Base-by-base conservation (phyloP, 2,329 filamentous ascomycete genomes). In the Hypoxylon sp. region DNA sequence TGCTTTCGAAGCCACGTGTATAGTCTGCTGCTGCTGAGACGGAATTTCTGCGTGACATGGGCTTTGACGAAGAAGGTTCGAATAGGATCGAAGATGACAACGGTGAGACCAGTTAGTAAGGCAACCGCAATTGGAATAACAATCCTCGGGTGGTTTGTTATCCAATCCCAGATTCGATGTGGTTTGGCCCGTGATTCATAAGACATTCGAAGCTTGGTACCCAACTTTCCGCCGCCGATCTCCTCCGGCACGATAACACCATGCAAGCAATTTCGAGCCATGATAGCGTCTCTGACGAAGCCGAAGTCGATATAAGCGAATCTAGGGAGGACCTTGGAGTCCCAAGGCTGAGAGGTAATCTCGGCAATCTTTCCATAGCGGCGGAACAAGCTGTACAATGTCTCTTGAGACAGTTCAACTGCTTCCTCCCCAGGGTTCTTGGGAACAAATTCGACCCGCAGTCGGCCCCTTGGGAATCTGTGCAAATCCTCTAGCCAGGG, bases 401-500 rank as follows among this genome's bases (percentile, higher is more conserved):
- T 87, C 76, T 99, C 95, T 72, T 97, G 93, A 0, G 91, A 92
- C 17, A 98, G 79, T 70, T 97, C 93, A 6, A 89, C 87, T 0
- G 89, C 89, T 57, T 89, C 83, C 1, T 82, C 84, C n/a, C 91
- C 93, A 0, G 92, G 85, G 24, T 85, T 84, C 0, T 87, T 85
- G 3, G 93, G 87, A 6, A 94, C 84, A 68, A 97, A 98, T 73
- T 98, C 94, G 20, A 97, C 88, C 70, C 88, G 91, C 37, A 99
- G 73, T 26, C 91, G 85, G 41, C 83, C 83, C 59, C 89, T 92
- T 0, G 95, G 95, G 52, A 93, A 89, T 6, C 93, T 87, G 70
- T 93, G 91, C 26, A 99, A 80, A 74, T 99, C 95, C 73, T 98
- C 95, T 2, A 98, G 85, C 95, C 95, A 99, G 0, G 95, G 95